phyloP scores from a whole-genome alignment of 2,329 filamentous ascomycete genomes.

The Cercospora citrullina region DNA sequence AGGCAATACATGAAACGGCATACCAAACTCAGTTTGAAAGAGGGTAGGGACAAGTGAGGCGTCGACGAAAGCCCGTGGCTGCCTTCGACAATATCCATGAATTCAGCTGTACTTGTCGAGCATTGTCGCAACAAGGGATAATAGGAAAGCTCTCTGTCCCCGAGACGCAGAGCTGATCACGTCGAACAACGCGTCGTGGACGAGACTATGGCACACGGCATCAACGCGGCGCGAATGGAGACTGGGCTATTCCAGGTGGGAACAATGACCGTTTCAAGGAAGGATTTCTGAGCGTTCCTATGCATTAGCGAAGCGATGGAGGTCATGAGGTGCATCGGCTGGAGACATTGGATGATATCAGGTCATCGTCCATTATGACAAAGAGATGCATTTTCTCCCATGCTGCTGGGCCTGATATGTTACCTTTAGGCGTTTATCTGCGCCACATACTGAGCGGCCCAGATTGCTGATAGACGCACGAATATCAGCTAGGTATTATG shows the following conservation, averaged over 20 bases:
- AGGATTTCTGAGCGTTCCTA: conserved; percentile 13
- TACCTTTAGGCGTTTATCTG: background rate
- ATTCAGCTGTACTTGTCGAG: background rate
- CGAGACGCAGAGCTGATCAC: background rate
- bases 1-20: conserved; percentile 11
- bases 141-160: background rate
- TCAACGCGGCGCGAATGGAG: background rate
- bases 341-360: background rate
- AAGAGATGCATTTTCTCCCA: background rate
- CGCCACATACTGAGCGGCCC: background rate
- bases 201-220: background rate
- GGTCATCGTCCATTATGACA: conserved; percentile 1
- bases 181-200: background rate
- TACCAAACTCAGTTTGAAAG: background rate
- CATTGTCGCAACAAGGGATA: background rate
- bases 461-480: background rate
- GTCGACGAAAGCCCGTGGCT: background rate
- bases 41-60: background rate
- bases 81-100: background rate
- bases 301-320: conserved; percentile 10
- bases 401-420: background rate
- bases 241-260: background rate
- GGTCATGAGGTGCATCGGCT: conserved; percentile 3
- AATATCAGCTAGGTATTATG: background rate
- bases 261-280: background rate